Conservation (phyloP, 305 asterid species). For the Fraxinus velutina region DNA sequence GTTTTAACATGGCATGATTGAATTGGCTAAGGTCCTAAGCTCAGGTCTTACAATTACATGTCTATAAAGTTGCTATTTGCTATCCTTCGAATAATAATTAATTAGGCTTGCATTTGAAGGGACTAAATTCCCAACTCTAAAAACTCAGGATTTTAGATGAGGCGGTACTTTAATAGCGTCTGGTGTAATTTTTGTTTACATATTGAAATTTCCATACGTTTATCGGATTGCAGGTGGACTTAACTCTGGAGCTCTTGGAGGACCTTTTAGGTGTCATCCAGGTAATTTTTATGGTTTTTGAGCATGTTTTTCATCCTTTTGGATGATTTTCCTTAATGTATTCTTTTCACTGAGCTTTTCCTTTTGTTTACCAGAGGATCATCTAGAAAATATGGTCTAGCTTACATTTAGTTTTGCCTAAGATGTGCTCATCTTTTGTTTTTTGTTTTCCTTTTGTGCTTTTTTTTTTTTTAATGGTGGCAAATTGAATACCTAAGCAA, state of each 20-base stretch:
- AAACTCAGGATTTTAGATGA: not conserved
- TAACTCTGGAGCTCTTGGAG: slow-evolving; percentile 88
- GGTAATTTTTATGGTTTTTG: slow-evolving; percentile 38
- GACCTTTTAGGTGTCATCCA: slow-evolving; percentile 88
- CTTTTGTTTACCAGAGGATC: slow-evolving; percentile 17
- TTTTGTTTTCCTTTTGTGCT: not conserved
- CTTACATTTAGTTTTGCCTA: slow-evolving; percentile 16
- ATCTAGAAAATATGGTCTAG: slow-evolving; percentile 11
- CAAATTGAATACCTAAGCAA: not conserved
- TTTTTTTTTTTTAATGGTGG: not conserved
- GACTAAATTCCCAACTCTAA: not conserved
- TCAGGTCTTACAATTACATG: not conserved
- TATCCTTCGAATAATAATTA: not conserved
- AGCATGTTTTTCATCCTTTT: not conserved
- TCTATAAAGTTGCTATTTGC: not conserved
- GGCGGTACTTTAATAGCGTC: not conserved
- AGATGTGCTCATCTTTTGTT: not conserved
- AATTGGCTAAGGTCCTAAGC: not conserved
- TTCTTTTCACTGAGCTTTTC: slow-evolving; percentile 9
- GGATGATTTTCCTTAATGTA: slow-evolving; percentile 14
- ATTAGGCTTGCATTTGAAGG: not conserved
- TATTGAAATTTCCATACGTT: not conserved
- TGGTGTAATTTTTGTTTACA: not conserved
- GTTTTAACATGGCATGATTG: not conserved
- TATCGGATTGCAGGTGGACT: slow-evolving; percentile 60